Conservation (phyloP, 2,329 filamentous ascomycete genomes). For the Microsporum ferrugineum region DNA sequence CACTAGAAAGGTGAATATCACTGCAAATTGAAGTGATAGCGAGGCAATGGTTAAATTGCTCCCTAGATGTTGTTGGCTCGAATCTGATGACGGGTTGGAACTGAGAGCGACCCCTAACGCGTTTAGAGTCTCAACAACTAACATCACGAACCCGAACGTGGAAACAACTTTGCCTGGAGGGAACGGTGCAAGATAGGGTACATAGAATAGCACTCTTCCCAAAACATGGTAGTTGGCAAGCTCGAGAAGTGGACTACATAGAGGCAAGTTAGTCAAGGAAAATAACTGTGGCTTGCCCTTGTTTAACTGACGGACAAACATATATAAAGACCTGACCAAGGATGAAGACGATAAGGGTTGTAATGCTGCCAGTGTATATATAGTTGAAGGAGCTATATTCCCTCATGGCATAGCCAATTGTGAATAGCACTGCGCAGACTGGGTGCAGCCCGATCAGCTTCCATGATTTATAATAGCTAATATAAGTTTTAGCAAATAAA, state of each 20-base stretch:
- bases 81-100: background rate
- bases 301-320: conserved; percentile 25
- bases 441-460: conserved; percentile 45
- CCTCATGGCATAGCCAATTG: conserved; percentile 45
- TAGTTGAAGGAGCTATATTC: conserved; percentile 44
- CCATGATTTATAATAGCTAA: conserved; percentile 47
- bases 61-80: background rate
- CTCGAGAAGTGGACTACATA: conserved; percentile 46
- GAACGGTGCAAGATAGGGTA: conserved; percentile 47
- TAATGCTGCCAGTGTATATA: conserved; percentile 20
- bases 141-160: background rate
- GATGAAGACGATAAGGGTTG: conserved; percentile 34
- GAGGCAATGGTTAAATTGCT: background rate
- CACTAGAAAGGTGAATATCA: background rate
- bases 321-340: conserved; percentile 32
- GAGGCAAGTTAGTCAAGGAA: background rate
- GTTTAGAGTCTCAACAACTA: background rate
- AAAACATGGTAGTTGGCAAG: conserved; percentile 53
- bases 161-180: background rate
- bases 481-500: background rate
- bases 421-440: conserved; percentile 45
- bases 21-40: background rate
- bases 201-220: conserved; percentile 49
- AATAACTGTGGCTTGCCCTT: background rate
- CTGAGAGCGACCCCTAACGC: background rate